phyloP scores from a whole-genome alignment of 192 early-diverging fungal species.

The Polychytrium aggregatum region DNA sequence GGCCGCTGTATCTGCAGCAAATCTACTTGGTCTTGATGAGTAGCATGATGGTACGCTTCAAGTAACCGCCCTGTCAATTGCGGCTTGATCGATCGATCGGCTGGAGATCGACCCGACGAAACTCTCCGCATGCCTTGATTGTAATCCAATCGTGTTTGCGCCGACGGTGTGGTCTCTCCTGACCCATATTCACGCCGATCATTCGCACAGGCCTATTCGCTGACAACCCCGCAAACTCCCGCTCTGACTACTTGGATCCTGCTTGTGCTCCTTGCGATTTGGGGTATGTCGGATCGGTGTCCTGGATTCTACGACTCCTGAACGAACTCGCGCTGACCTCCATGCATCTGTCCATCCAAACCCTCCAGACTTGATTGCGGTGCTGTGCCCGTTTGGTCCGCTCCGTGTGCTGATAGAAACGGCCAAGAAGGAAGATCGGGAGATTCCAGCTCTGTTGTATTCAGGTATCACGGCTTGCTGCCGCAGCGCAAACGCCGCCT shows the following conservation, averaged over 20 bases:
- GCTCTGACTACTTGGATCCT: slow-evolving; percentile 77
- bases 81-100: neutral
- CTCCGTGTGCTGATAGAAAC: slow-evolving; percentile 69
- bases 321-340: neutral
- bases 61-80: too few species aligned
- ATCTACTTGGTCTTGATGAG: slow-evolving; percentile 68
- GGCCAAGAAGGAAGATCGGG: slow-evolving; percentile 56
- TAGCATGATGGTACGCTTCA: slow-evolving; percentile 71
- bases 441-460: slow-evolving; percentile 68
- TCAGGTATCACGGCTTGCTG: too few species aligned
- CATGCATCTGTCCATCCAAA: neutral
- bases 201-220: slow-evolving; percentile 50
- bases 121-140: neutral
- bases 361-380: slow-evolving; percentile 68
- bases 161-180: too few species aligned
- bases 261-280: slow-evolving; percentile 61
- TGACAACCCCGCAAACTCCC: slow-evolving; percentile 55
- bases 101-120: neutral
- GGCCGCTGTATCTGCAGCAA: slow-evolving; percentile 66
- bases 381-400: slow-evolving; percentile 83
- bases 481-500: too few species aligned
- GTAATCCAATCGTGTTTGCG: too few species aligned
- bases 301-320: neutral
- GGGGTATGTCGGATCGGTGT: slow-evolving; percentile 43
- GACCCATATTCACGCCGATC: too few species aligned